Evolutionary conservation across 1,139 yeast genomes (phyloP), one percentile per base, ranked within the genome.

Genomic region (Debaryomycetaceae sp.): DNA sequence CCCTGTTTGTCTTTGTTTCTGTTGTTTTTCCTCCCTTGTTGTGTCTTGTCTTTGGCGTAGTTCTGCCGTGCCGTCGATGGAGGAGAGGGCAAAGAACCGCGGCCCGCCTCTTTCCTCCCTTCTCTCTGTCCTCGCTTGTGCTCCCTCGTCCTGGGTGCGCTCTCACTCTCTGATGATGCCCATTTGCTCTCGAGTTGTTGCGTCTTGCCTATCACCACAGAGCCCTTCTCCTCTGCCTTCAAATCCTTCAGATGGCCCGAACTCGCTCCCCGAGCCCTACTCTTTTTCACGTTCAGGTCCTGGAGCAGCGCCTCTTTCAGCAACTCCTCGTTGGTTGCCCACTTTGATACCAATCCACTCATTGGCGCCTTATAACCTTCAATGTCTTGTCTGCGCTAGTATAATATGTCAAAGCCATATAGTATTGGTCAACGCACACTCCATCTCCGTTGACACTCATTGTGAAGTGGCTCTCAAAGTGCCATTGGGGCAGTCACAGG

Each of bases 331-430:
- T 65, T 71, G 6, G 54, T 52, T 8, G 76, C 76, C 76, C 76
- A 71, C 52, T 59, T 63, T 5, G 76, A 71, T 13, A 62, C 70
- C 42, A 71, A 60, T 8, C 62, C 67, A 31, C 66, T 47, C 71
- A 66, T 68, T 34, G 9, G 13, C 9, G n/a, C 17, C 37, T 14
- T 13, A 3, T 27, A 11, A 8, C 11, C 31, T 27, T 11, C 11
- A 8, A 27, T 27, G 4, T 27, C 31, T 27, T 27, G 31, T 27
- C 31, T 27, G 11, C 4, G 11, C 20, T 17, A 27, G 31, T 27
- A 27, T 27, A 17, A 8, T 27, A 27, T 27, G 31, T 27, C 11
- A 27, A 11, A 11, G 31, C 8, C 31, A 27, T 27, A 7, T 2
- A 27, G 11, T 11, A 27, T 27, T 27, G 31, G 31, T 27, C 11